phyloP scores from a whole-genome alignment of 1,284 basidiomycete species.

The Ustilago lituana region DNA sequence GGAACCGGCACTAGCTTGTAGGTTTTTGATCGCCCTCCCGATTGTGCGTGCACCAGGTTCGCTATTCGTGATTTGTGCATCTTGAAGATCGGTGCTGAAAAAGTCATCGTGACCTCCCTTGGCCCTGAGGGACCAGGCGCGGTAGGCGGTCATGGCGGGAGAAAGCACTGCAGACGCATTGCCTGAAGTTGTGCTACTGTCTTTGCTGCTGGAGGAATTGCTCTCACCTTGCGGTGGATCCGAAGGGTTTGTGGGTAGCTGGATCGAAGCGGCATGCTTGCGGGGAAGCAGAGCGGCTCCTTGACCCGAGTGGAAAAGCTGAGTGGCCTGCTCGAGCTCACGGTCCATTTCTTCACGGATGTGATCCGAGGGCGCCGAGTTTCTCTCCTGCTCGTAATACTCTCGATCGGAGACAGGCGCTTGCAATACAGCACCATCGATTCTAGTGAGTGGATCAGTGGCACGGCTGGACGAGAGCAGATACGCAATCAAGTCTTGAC shows the following conservation, averaged over 20 bases:
- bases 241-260: constrained; percentile 14
- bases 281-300: constrained; percentile 30
- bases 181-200: constrained; percentile 6
- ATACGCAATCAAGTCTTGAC: constrained; percentile 59
- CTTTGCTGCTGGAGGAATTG: neutral
- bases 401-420: constrained; percentile 63
- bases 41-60: constrained; percentile 14
- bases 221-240: neutral
- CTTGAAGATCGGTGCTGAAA: constrained; percentile 53
- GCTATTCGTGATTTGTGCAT: constrained; percentile 25
- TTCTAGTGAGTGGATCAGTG: neutral
- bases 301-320: constrained; percentile 16
- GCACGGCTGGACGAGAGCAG: constrained; percentile 25
- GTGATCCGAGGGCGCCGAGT: neutral
- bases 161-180: constrained; percentile 45
- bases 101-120: constrained; percentile 61
- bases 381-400: constrained; percentile 37
- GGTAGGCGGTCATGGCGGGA: constrained; percentile 61
- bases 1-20: constrained; percentile 4
- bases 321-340: constrained; percentile 23
- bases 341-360: constrained; percentile 13
- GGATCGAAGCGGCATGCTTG: neutral
- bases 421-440: constrained; percentile 60
- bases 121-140: constrained; percentile 54
- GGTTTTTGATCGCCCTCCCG: constrained; percentile 21